Base-by-base conservation (phyloP, 257 asterid genomes). In the Petrea volubilis region DNA sequence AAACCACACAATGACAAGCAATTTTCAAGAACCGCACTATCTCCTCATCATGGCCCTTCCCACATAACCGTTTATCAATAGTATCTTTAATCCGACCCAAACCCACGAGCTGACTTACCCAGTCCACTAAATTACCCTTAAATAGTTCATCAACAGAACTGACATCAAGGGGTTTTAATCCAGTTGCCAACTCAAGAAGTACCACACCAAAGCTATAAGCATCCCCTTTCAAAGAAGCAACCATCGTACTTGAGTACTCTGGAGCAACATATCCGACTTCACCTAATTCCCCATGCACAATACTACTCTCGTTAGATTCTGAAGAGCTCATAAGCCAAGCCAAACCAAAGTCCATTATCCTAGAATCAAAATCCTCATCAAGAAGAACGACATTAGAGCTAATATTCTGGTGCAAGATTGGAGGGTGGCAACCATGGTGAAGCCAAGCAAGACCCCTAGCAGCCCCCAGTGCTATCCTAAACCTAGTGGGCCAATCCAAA, bases 191-290 rank as follows among this genome's bases (percentile, higher is more conserved):
- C 77, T 91, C 96, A 21, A 91, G 83, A 53, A 91, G 88, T 56
- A 91, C 93, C 27, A 91, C 96, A 0, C 97, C 97, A 5, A 92
- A 89, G 60, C 96, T 78, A 46, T 87, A 89, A 29, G 77, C 90
- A 79, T 92, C 97, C 43, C 96, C 97, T 80, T 92, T 92, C 8
- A 64, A 49, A 11, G 97, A 87, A 31, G 96, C 85, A 71, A 86
- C 90, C 87, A 85, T 58, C 0, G 95, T 87, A 77, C 82, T 84
- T 1, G 96, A 84, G 67, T 84, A 89, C 81, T 92, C 97, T 0
- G 97, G 96, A 18, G 97, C 87, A 29, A 87, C 85, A 50, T 92
- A 92, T 4, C 96, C 96, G 67, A 92, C 63, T 70, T 89, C 97
- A 29, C 97, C 96, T 53, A 89, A 70, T 76, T 84, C 96, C 8